Evolutionary conservation across 2,329 filamentous ascomycete species (phyloP), one percentile per base, ranked within the genome.

Genomic region (Byssothecium circinans): DNA sequence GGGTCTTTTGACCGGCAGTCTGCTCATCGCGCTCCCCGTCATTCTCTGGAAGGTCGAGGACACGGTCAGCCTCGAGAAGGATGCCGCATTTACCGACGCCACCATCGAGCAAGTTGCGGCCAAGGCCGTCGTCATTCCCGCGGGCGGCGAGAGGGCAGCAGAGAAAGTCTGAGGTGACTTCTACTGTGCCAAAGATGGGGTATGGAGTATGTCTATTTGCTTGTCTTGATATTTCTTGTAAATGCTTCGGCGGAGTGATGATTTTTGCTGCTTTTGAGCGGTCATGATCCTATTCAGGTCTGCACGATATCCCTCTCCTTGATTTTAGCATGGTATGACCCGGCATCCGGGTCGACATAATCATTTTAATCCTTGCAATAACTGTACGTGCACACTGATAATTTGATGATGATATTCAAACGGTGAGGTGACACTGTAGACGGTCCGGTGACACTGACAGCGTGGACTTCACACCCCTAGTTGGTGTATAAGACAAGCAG

Each of bases 71-170:
- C 62, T 95, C 4, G 89, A 92, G 70, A 85, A 91, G 44, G 91
- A 96, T 70, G 75, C 96, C 42, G 84, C 85, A 66, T 91, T 90
- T 69, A 89, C 87, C 17, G 91, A 95, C 63, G 89, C 94, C 79
- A 94, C 87, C 0, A 64, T 86, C 14, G 82, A 81, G 20, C 89
- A 95, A 57, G 86, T 95, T 5, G 62, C 56, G 4, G 64, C 70
- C 17, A 67, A 68, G 49, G 46, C 58, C 5, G 45, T 49, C 29
- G 43, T 62, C 15, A 43, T 51, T 10, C 40, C 52, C 19, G 45
- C 44, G 14, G 33, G 42, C 15, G 48, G 50, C 17, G 54, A 55
- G 17, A 54, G 56, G 32, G 20, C 49, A 14, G 50, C 54, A 10
- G 62, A 65, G 46, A 71, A 68, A 56, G 65, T 63, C 18, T 69